A percentile compares a stretch with the other conserved stretches of the same genome.
phyloP scores from a whole-genome alignment of 1,284 basidiomycete genomes.

The Ceratobasidium sp. region DNA sequence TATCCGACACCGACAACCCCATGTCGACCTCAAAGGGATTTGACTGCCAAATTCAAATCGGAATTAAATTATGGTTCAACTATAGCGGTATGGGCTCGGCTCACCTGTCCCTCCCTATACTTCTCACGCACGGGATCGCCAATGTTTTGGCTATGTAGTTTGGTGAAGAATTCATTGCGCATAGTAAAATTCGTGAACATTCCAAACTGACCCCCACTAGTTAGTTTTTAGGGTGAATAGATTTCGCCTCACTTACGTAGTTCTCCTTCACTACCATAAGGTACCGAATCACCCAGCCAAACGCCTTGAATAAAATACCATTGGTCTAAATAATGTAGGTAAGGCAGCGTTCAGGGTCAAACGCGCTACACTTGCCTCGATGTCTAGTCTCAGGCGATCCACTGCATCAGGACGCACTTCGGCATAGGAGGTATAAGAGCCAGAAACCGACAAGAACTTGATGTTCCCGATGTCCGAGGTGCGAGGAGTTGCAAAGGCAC shows the following conservation, averaged over 20 bases:
- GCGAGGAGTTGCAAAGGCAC: constrained; percentile 62
- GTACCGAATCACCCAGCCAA: constrained; percentile 87
- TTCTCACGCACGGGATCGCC: constrained; percentile 84
- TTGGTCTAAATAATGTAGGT: constrained; percentile 45
- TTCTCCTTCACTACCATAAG: constrained; percentile 89
- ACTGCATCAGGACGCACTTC: constrained; percentile 71
- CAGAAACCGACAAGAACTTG: constrained; percentile 64
- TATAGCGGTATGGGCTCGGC: constrained; percentile 42
- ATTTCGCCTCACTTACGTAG: constrained; percentile 55
- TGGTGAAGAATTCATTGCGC: constrained; percentile 80
- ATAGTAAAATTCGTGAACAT: constrained; percentile 90
- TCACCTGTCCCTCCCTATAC: constrained; percentile 75
- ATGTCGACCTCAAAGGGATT: constrained; percentile 82
- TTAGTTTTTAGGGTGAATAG: background rate
- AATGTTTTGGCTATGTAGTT: constrained; percentile 61
- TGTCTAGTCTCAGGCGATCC: constrained; percentile 75
- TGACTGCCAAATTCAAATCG: constrained; percentile 59
- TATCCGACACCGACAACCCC: constrained; percentile 60
- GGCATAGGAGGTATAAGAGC: constrained; percentile 76
- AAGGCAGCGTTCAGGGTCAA: constrained; percentile 36
- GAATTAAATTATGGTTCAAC: constrained; percentile 10
- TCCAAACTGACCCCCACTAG: constrained; percentile 58
- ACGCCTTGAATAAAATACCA: constrained; percentile 68
- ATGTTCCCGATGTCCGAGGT: constrained; percentile 63
- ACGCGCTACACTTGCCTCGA: constrained; percentile 60